Base-by-base conservation (phyloP, 2,329 filamentous ascomycete genomes). In the Colletotrichum musae region DNA sequence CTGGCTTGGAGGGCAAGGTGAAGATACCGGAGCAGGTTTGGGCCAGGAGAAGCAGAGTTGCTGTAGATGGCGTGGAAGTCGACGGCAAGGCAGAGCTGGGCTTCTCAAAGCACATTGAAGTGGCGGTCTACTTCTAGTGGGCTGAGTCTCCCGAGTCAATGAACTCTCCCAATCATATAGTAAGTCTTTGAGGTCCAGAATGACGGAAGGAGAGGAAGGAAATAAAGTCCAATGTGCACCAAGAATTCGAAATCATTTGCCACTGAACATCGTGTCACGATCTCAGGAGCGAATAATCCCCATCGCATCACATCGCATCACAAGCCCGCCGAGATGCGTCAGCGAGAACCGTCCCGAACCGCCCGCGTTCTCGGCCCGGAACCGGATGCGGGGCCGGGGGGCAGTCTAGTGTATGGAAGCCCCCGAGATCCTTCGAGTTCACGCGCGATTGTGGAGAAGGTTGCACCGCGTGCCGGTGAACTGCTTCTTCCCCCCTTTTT, bases 41-140 rank as follows among this genome's bases (percentile, higher is more conserved):
- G 47, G 18, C 12, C 13, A 51, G 47, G 21, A 51, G 28, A 28
- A 50, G 24, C 32, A 41, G 18, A 12, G 13, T 60, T n/a, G 26
- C 58, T 12, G 47, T 60, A 18, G 32, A 52, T 28, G 58, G 32
- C 18, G 9, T n/a, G 32, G 12, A 51, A 18, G 28, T 24, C 7
- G 32, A 39, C 12, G 47, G 18, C 18, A 47, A 43, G 10, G 4
- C 18, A 15, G 28, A 60, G 12, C 15, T 60, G 28, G 15, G 7
- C 41, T 60, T 60, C 15, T 41, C 45, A 9, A 59, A 50, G 12
- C 57, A 59, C 13, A 26, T 59, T 16, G 24, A 59, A 24, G 21
- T 60, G 26, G 58, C 18, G 16, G 58, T 60, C 18, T 41, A 4
- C 10, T 60, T 60, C 24, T 28, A 15, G 10, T 54, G 18, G 21